Evolutionary conservation across 1,284 basidiomycete genomes (phyloP), one percentile per base, ranked within the genome.

Genomic region (Leccinum griseonigrum): DNA sequence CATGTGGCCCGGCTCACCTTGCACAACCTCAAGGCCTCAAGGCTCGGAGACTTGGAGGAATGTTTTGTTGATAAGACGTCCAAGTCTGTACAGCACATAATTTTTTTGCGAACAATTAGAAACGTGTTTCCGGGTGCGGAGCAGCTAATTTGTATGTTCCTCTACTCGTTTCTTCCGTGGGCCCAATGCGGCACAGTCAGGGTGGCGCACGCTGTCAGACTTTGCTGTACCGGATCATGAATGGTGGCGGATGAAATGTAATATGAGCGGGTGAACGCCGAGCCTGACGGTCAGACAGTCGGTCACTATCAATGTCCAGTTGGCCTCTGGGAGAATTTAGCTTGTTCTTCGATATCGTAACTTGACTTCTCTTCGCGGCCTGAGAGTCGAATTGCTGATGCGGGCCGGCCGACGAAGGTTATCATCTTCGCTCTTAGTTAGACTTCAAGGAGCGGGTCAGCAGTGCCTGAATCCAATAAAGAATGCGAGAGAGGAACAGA

Each of bases 401-500:
- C 29, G 9, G 11, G 40, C 16, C 40, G 40, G 63, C 60, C 56
- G 69, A 59, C 64, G 59, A 71, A 68, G 67, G 65, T 13, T 70
- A 70, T 68, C 68, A 62, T 31, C 67, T 71, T 68, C 67, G 55
- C 54, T 67, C 9, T 28, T 56, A 66, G 67, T 59, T 66, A 48
- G 58, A n/a, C 59, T 51, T 22, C 36, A 38, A 38, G 6, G 62
- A 32, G 64, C 57, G 56, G 55, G 64, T 18, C 9, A 40, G 28
- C 18, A 34, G 52, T 28, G 34, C 48, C 54, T 54, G 56, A 46
- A 66, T 29, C 56, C 55, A 68, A 66, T 59, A 71, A 69, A 68
- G 67, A 68, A 68, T 59, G 57, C 56, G 50, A 53, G 14, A 63
- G 40, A 29, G 46, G 31, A 61, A 57, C 46, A 54, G 53, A 34